Evolutionary conservation across 2,329 filamentous ascomycete species (phyloP).

Genomic region (Dissoconium aciculare): DNA sequence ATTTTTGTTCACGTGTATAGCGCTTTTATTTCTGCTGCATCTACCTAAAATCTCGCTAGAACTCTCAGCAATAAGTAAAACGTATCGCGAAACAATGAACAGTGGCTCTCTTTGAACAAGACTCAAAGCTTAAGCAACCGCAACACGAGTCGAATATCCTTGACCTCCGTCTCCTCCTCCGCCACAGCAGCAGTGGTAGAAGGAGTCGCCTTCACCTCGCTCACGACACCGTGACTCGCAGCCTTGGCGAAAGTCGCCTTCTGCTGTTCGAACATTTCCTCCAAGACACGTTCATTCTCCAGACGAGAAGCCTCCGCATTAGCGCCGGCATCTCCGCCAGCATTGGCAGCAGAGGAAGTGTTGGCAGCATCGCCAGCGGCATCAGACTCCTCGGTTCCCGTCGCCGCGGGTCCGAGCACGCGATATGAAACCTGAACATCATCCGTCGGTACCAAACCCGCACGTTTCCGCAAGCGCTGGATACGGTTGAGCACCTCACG

Average conservation of each 20-base stretch:
- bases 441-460: slow-evolving; percentile 76
- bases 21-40: no score
- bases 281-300: slow-evolving; percentile 21
- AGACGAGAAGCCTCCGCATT: slow-evolving; percentile 15
- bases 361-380: slow-evolving; percentile 13
- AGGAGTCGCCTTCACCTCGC: slow-evolving; percentile 7
- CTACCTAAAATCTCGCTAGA: no score
- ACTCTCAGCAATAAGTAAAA: no score
- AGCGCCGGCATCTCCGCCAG: no score
- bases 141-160: slow-evolving; percentile 60
- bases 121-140: slow-evolving; percentile 56
- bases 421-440: slow-evolving; percentile 91
- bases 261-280: slow-evolving; percentile 24
- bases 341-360: no score
- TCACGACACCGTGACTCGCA: slow-evolving; percentile 19
- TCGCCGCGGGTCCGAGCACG: slow-evolving; percentile 40
- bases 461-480: slow-evolving; percentile 86
- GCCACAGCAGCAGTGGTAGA: slow-evolving; percentile 46
- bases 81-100: no score
- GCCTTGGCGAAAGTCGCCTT: slow-evolving; percentile 23
- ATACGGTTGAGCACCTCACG: slow-evolving; percentile 88
- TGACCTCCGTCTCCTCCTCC: slow-evolving; percentile 72
- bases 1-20: no score
- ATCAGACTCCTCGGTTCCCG: slow-evolving; percentile 10
- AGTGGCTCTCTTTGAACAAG: background rate